Conservation (phyloP, 2,329 filamentous ascomycete species). For the Colletotrichum spinosum region DNA sequence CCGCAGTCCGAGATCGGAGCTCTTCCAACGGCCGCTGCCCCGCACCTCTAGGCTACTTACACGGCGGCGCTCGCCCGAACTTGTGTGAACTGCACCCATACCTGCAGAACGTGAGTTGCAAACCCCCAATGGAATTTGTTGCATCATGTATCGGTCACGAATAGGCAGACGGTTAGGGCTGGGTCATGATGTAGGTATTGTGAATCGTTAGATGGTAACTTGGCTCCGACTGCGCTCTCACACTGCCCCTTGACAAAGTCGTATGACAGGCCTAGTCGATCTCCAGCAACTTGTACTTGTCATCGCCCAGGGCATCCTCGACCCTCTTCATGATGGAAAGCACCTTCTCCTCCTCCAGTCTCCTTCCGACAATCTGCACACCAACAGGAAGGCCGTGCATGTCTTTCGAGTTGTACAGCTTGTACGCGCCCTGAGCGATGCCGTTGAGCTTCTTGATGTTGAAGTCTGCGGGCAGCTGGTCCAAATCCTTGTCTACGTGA, state of each 20-base stretch:
- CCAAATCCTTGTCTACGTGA: constrained; percentile 78
- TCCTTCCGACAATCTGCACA: constrained; percentile 83
- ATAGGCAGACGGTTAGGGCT: not conserved
- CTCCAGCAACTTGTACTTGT: constrained; percentile 64
- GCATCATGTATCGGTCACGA: constrained; percentile 3
- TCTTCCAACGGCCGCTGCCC: constrained; percentile 11
- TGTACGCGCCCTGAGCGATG: constrained; percentile 85
- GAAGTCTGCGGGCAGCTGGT: constrained; percentile 73
- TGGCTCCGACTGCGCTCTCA: not conserved
- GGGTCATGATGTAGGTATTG: not conserved
- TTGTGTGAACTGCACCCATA: not conserved
- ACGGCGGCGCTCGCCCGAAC: constrained; percentile 5
- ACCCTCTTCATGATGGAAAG: constrained; percentile 82
- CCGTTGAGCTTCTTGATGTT: constrained; percentile 77
- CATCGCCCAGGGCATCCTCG: constrained; percentile 76
- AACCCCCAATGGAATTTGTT: constrained; percentile 6
- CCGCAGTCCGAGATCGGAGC: constrained; percentile 39
- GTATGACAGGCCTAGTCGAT: constrained; percentile 51
- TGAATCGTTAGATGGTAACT: not conserved
- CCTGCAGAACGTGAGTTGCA: too few relatives aligned
- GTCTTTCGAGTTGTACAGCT: constrained; percentile 81
- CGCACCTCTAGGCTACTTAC: constrained; percentile 21
- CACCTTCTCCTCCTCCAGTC: constrained; percentile 90
- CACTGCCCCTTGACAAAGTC: not conserved
- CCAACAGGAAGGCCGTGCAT: constrained; percentile 93